Evolutionary conservation across 2,329 filamentous ascomycete species (phyloP).

Genomic region (Pestalotiopsis sp.): DNA sequence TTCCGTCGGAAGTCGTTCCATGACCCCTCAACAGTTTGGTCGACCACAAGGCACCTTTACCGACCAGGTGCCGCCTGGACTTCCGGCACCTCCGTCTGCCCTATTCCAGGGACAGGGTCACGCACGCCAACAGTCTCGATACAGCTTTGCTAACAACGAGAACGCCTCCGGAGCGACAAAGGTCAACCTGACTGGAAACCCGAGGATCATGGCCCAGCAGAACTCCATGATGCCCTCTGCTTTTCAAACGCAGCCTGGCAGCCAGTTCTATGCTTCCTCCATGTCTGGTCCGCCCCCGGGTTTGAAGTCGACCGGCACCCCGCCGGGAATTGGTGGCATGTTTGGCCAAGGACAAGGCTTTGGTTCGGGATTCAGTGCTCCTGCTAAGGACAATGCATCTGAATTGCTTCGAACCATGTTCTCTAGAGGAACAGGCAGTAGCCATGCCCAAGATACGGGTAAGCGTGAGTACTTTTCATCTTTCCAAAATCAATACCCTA

Average conservation of each 20-base stretch:
- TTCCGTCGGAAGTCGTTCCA: slow-evolving; percentile 68
- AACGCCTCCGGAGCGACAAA: slow-evolving; percentile 61
- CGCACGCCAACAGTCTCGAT: slow-evolving; percentile 82
- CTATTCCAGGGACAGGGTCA: slow-evolving; percentile 68
- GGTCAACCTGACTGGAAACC: slow-evolving; percentile 78
- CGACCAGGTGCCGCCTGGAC: slow-evolving; percentile 63
- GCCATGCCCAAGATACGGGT: slow-evolving; percentile 79
- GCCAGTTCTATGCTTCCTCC: slow-evolving; percentile 79
- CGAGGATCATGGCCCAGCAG: slow-evolving; percentile 82
- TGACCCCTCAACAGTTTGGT: slow-evolving; percentile 81
- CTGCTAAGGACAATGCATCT: slow-evolving; percentile 70
- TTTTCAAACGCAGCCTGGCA: slow-evolving; percentile 62
- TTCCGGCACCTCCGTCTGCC: slow-evolving; percentile 52
- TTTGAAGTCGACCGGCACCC: slow-evolving; percentile 91
- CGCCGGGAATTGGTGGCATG: slow-evolving; percentile 72
- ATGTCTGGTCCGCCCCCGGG: slow-evolving; percentile 94
- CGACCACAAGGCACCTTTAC: slow-evolving; percentile 63
- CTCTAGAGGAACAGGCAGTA: slow-evolving; percentile 57
- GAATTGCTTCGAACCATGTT: slow-evolving; percentile 68
- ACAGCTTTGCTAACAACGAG: slow-evolving; percentile 80
- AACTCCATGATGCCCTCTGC: slow-evolving; percentile 80
- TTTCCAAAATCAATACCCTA: slow-evolving; percentile 83
- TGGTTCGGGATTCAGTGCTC: slow-evolving; percentile 68
- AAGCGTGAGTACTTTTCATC: slow-evolving; percentile 99
- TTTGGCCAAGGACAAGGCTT: slow-evolving; percentile 90